Base-by-base conservation (phyloP, 1,284 basidiomycete genomes). In the Schizopora paradoxa region DNA sequence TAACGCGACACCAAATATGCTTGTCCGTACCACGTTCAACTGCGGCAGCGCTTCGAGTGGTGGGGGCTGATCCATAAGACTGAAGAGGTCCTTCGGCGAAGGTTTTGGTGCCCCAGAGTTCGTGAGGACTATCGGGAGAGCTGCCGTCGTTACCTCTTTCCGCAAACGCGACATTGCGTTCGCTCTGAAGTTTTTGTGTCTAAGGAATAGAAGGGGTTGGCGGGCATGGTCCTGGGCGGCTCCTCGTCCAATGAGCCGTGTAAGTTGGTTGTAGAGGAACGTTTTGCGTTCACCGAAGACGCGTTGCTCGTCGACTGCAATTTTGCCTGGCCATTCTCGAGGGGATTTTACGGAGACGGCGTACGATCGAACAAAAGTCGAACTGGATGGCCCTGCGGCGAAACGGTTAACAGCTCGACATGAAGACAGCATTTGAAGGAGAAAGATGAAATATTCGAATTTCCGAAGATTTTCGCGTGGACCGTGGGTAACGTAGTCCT, bases 261-360 rank as follows among this genome's bases (percentile, higher is more conserved):
- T 70, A 71, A 88, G 89, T 63, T 82, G 80, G 69, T 79, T 73
- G 65, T 79, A 85, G 61, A 87, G 82, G 63, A 76, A 79, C 0
- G 79, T 72, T 62, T 90, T 90, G 61, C 82, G 82, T 61, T 78
- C 76, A 46, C 69, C 72, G 60, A 84, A 90, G 50, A 73, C 67
- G 40, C 86, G 84, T 2, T 77, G 35, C 31, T 47, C 48, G 7
- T 32, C 76, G n/a, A n/a, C n/a, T 13, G 62, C 61, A 35, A 67
- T 65, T 55, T 77, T 81, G 13, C 74, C 63, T 5, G 72, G 68
- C 43, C 77, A 73, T 18, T 69, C 60, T 47, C 72, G 66, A 19
- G 80, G 67, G 2, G 74, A 66, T 41, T 71, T 67, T 45, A 88
- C 65, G 3, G 79, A 82, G 48, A 87, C 69, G 43, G 73, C 79